Percentiles rank a stretch among this genome's conserved stretches.
Evolutionary conservation across 1,284 basidiomycete species (phyloP).

Genomic region (Malassezia restricta): DNA sequence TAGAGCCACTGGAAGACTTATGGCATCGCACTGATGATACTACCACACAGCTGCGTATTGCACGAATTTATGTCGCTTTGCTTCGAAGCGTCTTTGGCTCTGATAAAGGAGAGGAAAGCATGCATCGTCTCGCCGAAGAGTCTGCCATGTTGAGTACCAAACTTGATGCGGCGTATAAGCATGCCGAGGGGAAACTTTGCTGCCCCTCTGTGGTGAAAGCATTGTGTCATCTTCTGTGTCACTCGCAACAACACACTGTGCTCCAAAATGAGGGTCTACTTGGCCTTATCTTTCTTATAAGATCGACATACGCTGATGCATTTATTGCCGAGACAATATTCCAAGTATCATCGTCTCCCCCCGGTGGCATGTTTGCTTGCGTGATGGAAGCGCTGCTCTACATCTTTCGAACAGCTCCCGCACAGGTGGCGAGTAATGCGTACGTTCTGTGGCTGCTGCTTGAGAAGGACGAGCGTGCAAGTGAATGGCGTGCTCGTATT

Average conservation of each 20-base stretch:
- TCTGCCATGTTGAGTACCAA: background rate
- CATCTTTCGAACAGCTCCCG: background rate
- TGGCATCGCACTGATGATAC: background rate
- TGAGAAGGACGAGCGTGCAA: background rate
- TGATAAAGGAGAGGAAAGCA: background rate
- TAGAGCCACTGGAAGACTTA: background rate
- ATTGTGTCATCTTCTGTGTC: slow-evolving; percentile 61
- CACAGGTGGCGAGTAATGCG: slow-evolving; percentile 5
- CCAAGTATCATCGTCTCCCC: background rate
- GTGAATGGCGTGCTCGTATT: background rate
- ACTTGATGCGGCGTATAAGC: background rate
- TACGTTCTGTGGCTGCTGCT: background rate
- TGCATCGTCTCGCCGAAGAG: background rate
- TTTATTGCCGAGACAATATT: background rate
- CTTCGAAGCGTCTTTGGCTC: slow-evolving; percentile 47
- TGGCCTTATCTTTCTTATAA: slow-evolving; percentile 59
- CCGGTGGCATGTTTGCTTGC: background rate
- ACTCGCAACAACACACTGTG: slow-evolving; percentile 66
- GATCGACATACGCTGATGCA: background rate
- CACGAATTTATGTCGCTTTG: slow-evolving; percentile 71
- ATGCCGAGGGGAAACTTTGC: background rate
- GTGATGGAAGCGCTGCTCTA: background rate
- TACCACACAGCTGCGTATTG: slow-evolving; percentile 73
- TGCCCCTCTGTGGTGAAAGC: slow-evolving; percentile 41
- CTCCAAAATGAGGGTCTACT: slow-evolving; percentile 81